Evolutionary conservation across 345 rosid species (phyloP).

Genomic region (Brassica nigra): DNA sequence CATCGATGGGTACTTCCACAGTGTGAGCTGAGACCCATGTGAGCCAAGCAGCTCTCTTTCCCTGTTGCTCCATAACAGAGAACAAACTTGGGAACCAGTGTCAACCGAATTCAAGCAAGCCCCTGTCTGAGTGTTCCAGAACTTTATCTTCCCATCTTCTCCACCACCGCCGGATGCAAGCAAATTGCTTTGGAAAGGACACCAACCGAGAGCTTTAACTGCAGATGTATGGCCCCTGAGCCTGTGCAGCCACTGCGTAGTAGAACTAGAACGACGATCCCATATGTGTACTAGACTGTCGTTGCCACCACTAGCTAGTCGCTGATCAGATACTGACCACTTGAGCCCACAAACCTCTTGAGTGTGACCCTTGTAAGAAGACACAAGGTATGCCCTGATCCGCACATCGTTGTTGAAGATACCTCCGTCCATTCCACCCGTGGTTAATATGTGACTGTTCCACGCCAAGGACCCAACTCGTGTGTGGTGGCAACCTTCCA

Average conservation of each 20-base stretch:
- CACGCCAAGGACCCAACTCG: background rate
- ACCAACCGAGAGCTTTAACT: background rate
- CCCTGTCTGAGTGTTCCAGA: background rate
- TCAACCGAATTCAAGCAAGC: background rate
- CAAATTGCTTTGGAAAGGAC: background rate
- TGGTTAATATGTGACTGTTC: background rate
- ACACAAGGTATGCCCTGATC: background rate
- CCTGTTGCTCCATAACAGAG: background rate
- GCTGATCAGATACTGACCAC: background rate
- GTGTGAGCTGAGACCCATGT: background rate
- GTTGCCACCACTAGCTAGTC: background rate
- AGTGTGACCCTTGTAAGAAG: background rate
- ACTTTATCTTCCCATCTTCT: background rate
- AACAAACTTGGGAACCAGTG: background rate
- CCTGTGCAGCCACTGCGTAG: background rate
- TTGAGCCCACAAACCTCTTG: conserved; percentile 4
- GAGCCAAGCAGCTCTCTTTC: background rate
- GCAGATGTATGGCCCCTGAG: background rate
- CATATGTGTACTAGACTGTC: background rate
- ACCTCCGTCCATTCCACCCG: background rate
- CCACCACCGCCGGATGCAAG: background rate
- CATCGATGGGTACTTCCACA: background rate
- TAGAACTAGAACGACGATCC: background rate
- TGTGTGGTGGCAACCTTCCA: background rate
- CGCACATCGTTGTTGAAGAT: background rate